Percentiles rank a stretch among this genome's conserved stretches.
Evolutionary conservation across 257 asterid genomes (phyloP).

Genomic region (Leonotis leonurus): DNA sequence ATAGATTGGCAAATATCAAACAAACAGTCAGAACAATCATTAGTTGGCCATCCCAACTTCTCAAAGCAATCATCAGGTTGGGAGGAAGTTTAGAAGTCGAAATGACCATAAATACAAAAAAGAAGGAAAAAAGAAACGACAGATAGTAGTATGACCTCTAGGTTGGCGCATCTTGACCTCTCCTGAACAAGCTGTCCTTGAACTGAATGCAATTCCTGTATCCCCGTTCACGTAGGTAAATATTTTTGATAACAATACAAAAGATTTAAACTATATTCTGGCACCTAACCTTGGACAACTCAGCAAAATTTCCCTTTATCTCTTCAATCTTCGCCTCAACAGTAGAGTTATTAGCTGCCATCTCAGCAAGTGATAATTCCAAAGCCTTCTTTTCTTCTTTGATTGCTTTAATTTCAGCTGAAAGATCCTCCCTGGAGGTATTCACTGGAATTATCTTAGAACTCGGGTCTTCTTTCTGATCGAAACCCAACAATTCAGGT

Average conservation of each 20-base stretch:
- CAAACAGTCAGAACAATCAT: background rate
- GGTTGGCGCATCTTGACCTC: conserved; percentile 94
- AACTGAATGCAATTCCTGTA: conserved; percentile 81
- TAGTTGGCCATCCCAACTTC: background rate
- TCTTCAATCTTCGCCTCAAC: conserved; percentile 67
- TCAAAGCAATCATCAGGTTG: background rate
- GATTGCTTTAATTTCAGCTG: conserved; percentile 37
- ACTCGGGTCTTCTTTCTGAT: conserved; percentile 56
- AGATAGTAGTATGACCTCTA: conserved; percentile 46
- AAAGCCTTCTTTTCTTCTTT: conserved; percentile 53
- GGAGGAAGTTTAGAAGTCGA: background rate
- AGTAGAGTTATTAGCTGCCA: conserved; percentile 43
- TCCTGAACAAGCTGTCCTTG: conserved; percentile 80
- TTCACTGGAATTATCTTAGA: conserved; percentile 47
- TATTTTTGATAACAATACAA: background rate
- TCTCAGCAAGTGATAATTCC: conserved; percentile 49
- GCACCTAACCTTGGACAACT: conserved; percentile 66
- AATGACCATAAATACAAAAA: background rate
- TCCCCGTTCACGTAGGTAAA: conserved; percentile 14
- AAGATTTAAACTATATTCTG: background rate
- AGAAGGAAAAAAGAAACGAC: background rate
- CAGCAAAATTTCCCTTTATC: conserved; percentile 43
- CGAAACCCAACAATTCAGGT: conserved; percentile 39
- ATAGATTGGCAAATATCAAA: background rate
- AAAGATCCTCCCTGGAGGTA: conserved; percentile 42